phyloP scores from a whole-genome alignment of 2,329 filamentous ascomycete species.

The Paraphoma chrysanthemicola region DNA sequence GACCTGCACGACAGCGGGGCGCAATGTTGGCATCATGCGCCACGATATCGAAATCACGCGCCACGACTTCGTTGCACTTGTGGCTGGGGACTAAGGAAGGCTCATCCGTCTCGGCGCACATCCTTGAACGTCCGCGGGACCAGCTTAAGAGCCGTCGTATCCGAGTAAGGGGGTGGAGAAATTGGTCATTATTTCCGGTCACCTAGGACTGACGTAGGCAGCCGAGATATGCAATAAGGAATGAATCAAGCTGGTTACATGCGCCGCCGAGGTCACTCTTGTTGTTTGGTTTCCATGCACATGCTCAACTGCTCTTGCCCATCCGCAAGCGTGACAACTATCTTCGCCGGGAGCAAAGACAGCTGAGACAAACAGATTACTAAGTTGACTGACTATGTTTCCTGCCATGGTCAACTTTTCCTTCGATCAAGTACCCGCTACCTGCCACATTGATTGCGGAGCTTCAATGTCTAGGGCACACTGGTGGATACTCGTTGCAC shows the following conservation, averaged over 20 bases:
- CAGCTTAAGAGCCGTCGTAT: conserved; percentile 1
- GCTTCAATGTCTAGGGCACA: too few relatives aligned
- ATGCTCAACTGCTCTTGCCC: too few relatives aligned
- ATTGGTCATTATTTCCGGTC: not conserved
- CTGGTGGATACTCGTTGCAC: too few relatives aligned
- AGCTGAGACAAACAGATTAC: too few relatives aligned
- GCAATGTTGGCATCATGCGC: conserved; percentile 12
- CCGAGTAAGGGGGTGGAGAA: conserved; percentile 2
- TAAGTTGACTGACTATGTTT: too few relatives aligned
- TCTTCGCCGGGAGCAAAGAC: too few relatives aligned
- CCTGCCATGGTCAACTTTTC: too few relatives aligned
- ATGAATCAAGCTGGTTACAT: not conserved
- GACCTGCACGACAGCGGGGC: not conserved
- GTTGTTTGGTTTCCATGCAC: too few relatives aligned
- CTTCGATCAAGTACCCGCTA: too few relatives aligned
- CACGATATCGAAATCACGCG: conserved; percentile 13
- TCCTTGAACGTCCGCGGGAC: not conserved
- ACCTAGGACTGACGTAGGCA: not conserved
- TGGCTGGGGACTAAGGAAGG: conserved; percentile 10
- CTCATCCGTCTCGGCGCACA: conserved; percentile 14
- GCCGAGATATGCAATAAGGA: not conserved
- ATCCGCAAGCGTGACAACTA: too few relatives aligned
- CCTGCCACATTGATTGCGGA: too few relatives aligned
- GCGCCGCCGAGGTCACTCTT: not conserved
- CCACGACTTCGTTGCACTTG: conserved; percentile 11